phyloP scores from a whole-genome alignment of 2,329 filamentous ascomycete species.

The Penicillium sp. region DNA sequence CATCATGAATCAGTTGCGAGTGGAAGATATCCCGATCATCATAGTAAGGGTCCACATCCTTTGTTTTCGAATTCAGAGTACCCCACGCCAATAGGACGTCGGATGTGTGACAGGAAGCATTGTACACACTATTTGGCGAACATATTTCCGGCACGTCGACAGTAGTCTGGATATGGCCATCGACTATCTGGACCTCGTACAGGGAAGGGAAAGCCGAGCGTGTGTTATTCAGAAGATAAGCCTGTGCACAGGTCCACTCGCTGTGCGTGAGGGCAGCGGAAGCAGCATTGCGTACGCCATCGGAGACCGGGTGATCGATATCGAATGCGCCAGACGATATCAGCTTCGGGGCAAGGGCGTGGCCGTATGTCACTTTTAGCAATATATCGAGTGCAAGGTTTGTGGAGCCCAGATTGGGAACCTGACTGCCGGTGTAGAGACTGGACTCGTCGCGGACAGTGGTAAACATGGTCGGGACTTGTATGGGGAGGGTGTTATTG shows the following conservation, averaged over 20 bases:
- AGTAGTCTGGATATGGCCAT: conserved; percentile 25
- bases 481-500: conserved; percentile 21
- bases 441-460: conserved; percentile 28
- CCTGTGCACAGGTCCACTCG: conserved; percentile 13
- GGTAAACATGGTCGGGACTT: conserved; percentile 31
- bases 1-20: conserved; percentile 27
- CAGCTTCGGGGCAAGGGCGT: conserved; percentile 16
- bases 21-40: conserved; percentile 18
- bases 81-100: conserved; percentile 31
- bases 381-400: conserved; percentile 15
- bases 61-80: conserved; percentile 26
- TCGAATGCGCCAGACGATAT: conserved; percentile 15
- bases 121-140: conserved; percentile 25
- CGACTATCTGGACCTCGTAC: conserved; percentile 22
- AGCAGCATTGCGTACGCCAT: conserved; percentile 20
- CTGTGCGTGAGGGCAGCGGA: conserved; percentile 9
- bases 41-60: conserved; percentile 26
- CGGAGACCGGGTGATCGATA: conserved; percentile 13
- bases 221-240: conserved; percentile 4
- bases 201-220: conserved; percentile 16
- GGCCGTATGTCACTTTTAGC: conserved; percentile 16
- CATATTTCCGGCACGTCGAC: conserved; percentile 20
- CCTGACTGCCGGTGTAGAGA: conserved; percentile 14
- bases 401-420: conserved; percentile 13
- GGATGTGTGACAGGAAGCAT: conserved; percentile 29